phyloP scores from a whole-genome alignment of 73 alveolate genomes.

The Paramecium biaurelia region DNA sequence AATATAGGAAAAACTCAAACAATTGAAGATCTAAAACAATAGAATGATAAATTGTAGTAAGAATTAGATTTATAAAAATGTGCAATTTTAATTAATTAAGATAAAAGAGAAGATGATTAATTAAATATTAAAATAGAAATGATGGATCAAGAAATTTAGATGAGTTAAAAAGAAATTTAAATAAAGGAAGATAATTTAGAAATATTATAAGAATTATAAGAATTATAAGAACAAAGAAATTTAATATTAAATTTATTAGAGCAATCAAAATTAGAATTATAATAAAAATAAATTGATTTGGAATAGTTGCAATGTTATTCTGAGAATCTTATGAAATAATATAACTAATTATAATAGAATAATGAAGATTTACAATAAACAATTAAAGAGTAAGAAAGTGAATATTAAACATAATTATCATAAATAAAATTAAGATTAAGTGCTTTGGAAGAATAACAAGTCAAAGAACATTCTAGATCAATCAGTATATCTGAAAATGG shows the following conservation, averaged over 20 bases:
- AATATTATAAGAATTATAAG: not conserved
- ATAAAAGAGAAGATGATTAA: not conserved
- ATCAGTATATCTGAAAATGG: not conserved
- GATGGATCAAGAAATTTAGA: not conserved
- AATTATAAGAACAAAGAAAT: not conserved
- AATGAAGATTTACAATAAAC: not conserved
- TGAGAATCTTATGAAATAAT: not conserved
- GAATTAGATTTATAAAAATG: not conserved
- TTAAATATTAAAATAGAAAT: not conserved
- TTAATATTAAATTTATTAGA: not conserved
- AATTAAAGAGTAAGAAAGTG: not conserved
- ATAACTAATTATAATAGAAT: not conserved
- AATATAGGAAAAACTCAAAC: not conserved
- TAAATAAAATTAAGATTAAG: not conserved
- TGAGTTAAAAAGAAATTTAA: not conserved
- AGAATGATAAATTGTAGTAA: not conserved
- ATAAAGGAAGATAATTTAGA: not conserved
- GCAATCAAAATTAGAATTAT: not conserved
- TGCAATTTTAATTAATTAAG: not conserved
- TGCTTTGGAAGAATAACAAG: not conserved
- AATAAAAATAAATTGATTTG: not conserved
- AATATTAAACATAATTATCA: not conserved
- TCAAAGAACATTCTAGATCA: not conserved
- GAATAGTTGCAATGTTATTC: not conserved
- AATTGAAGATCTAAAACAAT: not conserved